Conservation (phyloP, 208 protist species). For the Leptomonas pyrrhocoris region DNA sequence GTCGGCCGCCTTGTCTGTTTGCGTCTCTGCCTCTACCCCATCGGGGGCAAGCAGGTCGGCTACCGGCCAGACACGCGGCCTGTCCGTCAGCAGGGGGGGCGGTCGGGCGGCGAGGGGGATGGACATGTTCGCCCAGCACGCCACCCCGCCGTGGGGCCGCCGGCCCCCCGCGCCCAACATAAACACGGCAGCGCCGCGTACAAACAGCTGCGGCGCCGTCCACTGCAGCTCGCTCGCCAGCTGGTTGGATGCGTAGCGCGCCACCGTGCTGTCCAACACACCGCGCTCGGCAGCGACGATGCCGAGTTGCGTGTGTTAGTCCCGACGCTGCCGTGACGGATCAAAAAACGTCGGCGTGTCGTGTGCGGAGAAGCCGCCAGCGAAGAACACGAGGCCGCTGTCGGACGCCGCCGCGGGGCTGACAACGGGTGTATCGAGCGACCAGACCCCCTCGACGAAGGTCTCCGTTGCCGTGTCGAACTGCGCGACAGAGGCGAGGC, state of each 20-base stretch:
- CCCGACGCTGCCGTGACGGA: not conserved
- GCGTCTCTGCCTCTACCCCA: not conserved
- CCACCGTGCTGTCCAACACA: constrained; percentile 17
- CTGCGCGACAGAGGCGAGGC: constrained; percentile 35
- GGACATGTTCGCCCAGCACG: constrained; percentile 17
- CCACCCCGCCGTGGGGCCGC: constrained; percentile 5
- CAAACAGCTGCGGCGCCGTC: constrained; percentile 23
- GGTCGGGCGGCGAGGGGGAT: not conserved
- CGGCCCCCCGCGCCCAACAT: constrained; percentile 5
- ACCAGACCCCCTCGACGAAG: constrained; percentile 52
- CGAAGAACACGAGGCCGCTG: constrained; percentile 33
- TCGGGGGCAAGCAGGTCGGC: no score
- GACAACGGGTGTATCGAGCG: constrained; percentile 24
- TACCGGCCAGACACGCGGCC: no score
- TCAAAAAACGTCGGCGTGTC: constrained; percentile 4
- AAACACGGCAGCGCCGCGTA: not conserved
- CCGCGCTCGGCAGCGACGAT: constrained; percentile 30
- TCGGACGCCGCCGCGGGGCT: constrained; percentile 32
- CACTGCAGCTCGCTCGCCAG: not conserved
- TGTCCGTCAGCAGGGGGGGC: no score
- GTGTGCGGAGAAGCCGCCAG: constrained; percentile 1
- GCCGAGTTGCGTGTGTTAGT: constrained; percentile 10
- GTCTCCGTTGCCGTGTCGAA: constrained; percentile 40
- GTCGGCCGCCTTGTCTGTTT: not conserved
- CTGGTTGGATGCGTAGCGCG: not conserved